Evolutionary conservation across 2,329 filamentous ascomycete species (phyloP), one percentile per base, ranked within the genome.

Genomic region (Pseudogymnoascus verrucosus): DNA sequence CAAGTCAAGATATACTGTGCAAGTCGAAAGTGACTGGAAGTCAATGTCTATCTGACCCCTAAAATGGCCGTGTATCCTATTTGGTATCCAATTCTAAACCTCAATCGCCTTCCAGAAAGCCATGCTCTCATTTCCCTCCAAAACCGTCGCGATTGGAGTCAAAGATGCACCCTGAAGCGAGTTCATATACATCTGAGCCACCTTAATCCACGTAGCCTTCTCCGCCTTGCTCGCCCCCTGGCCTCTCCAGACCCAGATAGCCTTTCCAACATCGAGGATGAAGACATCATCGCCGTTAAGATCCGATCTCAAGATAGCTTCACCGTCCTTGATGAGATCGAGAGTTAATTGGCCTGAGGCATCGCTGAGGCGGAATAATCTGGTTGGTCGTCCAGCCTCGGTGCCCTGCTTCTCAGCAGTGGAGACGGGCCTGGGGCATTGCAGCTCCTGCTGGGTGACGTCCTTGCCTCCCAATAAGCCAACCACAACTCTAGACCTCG

Each of bases 221-320:
- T 89, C 87, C 1, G 73, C 74, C 36, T 74, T 74, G 71, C 85
- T 89, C 7, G 86, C 85, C 1, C 77, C 76, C 1, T 75, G 73
- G 0, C 87, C 87, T 69, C 87, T 80, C 87, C 87, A 89, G 1
- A 89, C 84, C 85, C 86, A 89, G 36, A 89, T 76, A 6, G 75
- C 75, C 61, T 72, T 79, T 5, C 85, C 84, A 67, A 87, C 84
- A 65, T 83, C 80, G 19, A 87, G 77, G 19, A 89, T 71, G 69
- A 89, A 89, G 4, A 89, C 80, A 68, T 89, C 85, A 54, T 80
- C 77, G 42, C 78, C 79, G 65, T 86, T 79, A 5, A 89, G 74
- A 67, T 87, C 84, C 0, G 74, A 71, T 54, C 69, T 71, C 3
- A 74, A 70, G 12, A 86, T 77, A 1, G 69, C 70, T 28, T 74